A percentile compares a stretch with the other conserved stretches of the same genome.
Conservation (phyloP, 1,139 yeast genomes). For the Kodamaea sp. region DNA sequence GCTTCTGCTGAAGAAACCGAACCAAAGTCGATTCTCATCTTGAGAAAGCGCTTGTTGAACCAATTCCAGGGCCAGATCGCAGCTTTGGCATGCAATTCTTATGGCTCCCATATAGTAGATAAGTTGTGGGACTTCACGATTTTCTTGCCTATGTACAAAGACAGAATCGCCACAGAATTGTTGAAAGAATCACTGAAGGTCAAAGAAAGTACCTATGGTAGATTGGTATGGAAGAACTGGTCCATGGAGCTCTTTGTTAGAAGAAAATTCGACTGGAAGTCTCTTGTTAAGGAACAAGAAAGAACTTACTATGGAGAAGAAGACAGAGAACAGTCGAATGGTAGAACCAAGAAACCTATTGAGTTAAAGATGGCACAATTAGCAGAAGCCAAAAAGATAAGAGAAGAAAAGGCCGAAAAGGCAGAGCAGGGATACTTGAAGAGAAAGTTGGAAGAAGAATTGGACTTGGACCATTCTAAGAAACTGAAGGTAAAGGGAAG, state of each 20-base stretch:
- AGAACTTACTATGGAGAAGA: conserved; percentile 40
- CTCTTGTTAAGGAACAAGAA: conserved; percentile 70
- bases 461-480: conserved; percentile 5
- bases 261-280: conserved; percentile 83
- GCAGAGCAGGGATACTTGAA: conserved; percentile 16
- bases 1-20: conserved; percentile 30
- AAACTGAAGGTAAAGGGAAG: conserved; percentile 11
- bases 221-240: conserved; percentile 96
- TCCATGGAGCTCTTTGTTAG: conserved; percentile 73
- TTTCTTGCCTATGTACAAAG: conserved; percentile 80
- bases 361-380: conserved; percentile 47
- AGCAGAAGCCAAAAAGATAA: conserved; percentile 32
- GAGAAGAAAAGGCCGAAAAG: conserved; percentile 25
- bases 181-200: conserved; percentile 62
- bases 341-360: conserved; percentile 39
- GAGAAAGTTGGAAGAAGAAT: conserved; percentile 20
- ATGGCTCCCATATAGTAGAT: conserved; percentile 91
- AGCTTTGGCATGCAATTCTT: conserved; percentile 76
- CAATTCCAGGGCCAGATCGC: conserved; percentile 54
- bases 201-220: conserved; percentile 84
- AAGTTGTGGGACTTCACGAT: conserved; percentile 78
- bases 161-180: conserved; percentile 75
- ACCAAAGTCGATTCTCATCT: conserved; percentile 51
- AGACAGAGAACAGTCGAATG: conserved; percentile 14
- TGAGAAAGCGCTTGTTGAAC: conserved; percentile 73